These are phyloP conservation scores for Erigeron canadensis DNA, from an alignment of 129 eudicot genomes.

Conservation along the genomic window DNA sequence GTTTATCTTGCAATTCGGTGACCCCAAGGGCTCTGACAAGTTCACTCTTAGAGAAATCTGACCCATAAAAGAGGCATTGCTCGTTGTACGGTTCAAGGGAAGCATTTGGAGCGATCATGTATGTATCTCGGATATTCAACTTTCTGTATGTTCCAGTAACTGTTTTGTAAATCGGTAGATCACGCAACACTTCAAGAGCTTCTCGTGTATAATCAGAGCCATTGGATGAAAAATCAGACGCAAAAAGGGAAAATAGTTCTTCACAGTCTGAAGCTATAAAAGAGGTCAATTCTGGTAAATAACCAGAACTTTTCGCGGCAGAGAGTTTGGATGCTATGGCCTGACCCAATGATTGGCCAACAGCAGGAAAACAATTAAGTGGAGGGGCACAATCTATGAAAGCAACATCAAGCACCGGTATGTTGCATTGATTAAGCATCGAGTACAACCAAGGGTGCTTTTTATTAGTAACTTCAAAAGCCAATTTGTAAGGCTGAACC, in stretches of 20 bases:
- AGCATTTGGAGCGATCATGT: constrained; percentile 71
- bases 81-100: constrained; percentile 75
- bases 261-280: constrained; percentile 65
- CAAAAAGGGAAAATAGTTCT: constrained; percentile 63
- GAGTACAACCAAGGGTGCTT: constrained; percentile 88
- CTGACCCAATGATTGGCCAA: constrained; percentile 64
- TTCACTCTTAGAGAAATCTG: constrained; percentile 53
- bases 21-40: constrained; percentile 85
- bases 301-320: constrained; percentile 85
- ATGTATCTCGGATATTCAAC: constrained; percentile 56
- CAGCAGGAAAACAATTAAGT: constrained; percentile 53
- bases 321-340: constrained; percentile 80
- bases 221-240: constrained; percentile 64
- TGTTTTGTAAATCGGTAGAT: constrained; percentile 81
- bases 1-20: constrained; percentile 73
- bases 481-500: constrained; percentile 37
- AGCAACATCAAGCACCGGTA: constrained; percentile 70
- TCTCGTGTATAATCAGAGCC: constrained; percentile 67
- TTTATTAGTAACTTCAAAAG: constrained; percentile 46
- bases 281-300: constrained; percentile 68
- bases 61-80: constrained; percentile 59
- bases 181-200: constrained; percentile 74
- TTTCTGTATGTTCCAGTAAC: constrained; percentile 67
- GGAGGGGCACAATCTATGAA: constrained; percentile 86
- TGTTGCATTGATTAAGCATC: constrained; percentile 80